These are phyloP conservation scores for Amanita rubescens DNA, from an alignment of 768 basidiomycete species.

Conservation along the genomic window DNA sequence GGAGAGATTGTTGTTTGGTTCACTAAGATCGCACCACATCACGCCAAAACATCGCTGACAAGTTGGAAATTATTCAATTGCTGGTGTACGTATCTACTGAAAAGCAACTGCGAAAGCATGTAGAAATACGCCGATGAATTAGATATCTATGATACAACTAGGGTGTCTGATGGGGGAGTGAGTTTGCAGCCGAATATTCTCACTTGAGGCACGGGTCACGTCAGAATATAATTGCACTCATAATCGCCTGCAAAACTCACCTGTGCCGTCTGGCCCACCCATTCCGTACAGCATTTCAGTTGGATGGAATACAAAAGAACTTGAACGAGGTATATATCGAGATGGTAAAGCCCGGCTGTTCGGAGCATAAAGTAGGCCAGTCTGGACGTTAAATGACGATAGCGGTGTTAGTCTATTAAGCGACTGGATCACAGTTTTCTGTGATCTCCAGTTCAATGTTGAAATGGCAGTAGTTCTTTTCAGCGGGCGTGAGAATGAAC, in stretches of 20 bases:
- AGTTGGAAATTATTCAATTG: constrained; percentile 3
- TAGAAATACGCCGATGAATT: too few species aligned
- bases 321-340: constrained; percentile 52
- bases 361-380: constrained; percentile 49
- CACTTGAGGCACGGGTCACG: constrained; percentile 20
- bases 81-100: not conserved
- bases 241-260: constrained; percentile 15
- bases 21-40: not conserved
- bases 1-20: constrained; percentile 5
- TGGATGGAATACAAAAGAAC: constrained; percentile 75
- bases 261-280: constrained; percentile 64
- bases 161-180: constrained; percentile 7
- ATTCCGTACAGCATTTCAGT: constrained; percentile 78
- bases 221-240: not conserved
- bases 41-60: not conserved
- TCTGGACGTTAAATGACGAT: constrained; percentile 42
- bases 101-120: not conserved
- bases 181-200: constrained; percentile 50
- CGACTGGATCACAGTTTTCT: constrained; percentile 55
- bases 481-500: constrained; percentile 7
- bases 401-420: constrained; percentile 33
- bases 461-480: constrained; percentile 53
- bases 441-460: constrained; percentile 55
- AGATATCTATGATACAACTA: constrained; percentile 6
- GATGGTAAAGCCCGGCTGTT: constrained; percentile 43